A percentile compares a stretch with the other conserved stretches of the same genome.
phyloP scores from a whole-genome alignment of 495 filamentous ascomycete species.

The Hypoxylon lenormandii region DNA sequence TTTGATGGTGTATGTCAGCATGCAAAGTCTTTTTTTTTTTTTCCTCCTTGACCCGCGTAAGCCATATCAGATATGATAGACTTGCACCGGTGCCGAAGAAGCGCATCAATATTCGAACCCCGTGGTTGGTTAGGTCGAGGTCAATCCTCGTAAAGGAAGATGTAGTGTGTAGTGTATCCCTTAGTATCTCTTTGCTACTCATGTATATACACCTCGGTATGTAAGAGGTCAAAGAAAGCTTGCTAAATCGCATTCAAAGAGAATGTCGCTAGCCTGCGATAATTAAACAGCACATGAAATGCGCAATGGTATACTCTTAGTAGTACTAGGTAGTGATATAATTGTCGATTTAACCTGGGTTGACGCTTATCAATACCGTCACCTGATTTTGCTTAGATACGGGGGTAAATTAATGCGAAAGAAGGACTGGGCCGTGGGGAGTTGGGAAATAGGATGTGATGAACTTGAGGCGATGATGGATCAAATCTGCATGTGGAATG shows the following conservation, averaged over 20 bases:
- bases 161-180: not conserved
- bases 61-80: constrained; percentile 11
- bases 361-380: constrained; percentile 2
- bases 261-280: too few relatives aligned
- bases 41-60: constrained; percentile 23
- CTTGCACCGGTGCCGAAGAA: not conserved
- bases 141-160: not conserved
- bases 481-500: constrained; percentile 7
- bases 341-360: not conserved
- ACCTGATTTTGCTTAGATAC: constrained; percentile 24
- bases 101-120: not conserved
- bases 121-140: not conserved
- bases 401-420: constrained; percentile 25
- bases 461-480: constrained; percentile 34
- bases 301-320: too few relatives aligned
- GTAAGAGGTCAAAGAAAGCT: too few relatives aligned
- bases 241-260: too few relatives aligned
- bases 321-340: too few relatives aligned
- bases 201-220: too few relatives aligned
- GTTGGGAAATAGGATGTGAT: constrained; percentile 26
- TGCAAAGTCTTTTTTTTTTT: too few relatives aligned
- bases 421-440: not conserved
- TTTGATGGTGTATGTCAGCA: constrained; percentile 24
- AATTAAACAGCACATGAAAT: too few relatives aligned
- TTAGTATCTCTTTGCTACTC: constrained; percentile 19